Percentiles rank a stretch among this genome's conserved stretches.
Conservation (phyloP, 1,284 basidiomycete genomes). For the Inonotus obliquus region DNA sequence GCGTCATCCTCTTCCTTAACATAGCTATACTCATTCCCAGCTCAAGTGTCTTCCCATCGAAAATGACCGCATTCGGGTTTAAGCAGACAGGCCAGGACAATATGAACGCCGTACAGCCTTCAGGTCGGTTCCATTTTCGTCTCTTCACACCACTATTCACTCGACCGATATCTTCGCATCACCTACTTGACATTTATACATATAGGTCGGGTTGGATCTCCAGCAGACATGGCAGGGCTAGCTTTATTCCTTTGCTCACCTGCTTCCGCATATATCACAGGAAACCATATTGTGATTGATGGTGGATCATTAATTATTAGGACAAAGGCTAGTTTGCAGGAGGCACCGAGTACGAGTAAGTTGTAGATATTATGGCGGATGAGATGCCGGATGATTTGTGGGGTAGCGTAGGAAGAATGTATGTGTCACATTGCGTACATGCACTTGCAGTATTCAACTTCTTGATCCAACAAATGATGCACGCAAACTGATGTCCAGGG, state of each 20-base stretch:
- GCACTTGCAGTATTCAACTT: too few species aligned
- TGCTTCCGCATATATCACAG: conserved; percentile 70
- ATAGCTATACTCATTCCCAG: too few species aligned
- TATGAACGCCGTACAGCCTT: conserved; percentile 52
- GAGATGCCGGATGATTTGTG: too few species aligned
- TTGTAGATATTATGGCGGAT: background rate
- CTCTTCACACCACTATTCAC: too few species aligned
- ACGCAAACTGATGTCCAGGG: too few species aligned
- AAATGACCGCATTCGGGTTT: conserved; percentile 82
- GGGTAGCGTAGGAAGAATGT: too few species aligned
- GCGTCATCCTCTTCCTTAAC: background rate
- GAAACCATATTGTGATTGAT: conserved; percentile 66
- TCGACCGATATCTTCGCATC: too few species aligned
- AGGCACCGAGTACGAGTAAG: background rate
- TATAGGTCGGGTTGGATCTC: conserved; percentile 59
- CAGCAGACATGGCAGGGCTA: conserved; percentile 74
- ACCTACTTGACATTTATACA: too few species aligned
- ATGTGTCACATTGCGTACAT: too few species aligned
- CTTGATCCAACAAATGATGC: too few species aligned
- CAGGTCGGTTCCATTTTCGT: too few species aligned
- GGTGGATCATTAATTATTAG: conserved; percentile 41
- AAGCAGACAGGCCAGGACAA: conserved; percentile 50
- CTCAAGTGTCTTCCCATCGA: conserved; percentile 72
- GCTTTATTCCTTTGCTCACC: conserved; percentile 70
- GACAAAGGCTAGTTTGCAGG: conserved; percentile 1